A percentile compares a stretch with the other conserved stretches of the same genome.
Conservation (phyloP, 768 basidiomycete species). For the Collybia sp. region DNA sequence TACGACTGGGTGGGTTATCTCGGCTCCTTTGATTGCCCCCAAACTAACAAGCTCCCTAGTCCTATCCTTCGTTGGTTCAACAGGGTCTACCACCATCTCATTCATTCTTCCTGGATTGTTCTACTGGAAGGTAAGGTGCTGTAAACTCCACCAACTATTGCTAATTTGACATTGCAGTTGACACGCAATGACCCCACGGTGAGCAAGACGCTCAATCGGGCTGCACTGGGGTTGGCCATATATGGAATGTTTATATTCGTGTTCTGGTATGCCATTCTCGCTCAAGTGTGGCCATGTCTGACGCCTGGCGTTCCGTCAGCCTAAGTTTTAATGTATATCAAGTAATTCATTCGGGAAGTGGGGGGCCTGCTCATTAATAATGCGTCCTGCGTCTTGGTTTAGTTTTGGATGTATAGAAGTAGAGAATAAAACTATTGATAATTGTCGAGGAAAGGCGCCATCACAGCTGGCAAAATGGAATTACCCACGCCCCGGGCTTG, state of each 20-base stretch:
- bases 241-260: slow-evolving; percentile 81
- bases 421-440: background rate
- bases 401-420: background rate
- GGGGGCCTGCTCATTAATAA: slow-evolving; percentile 15
- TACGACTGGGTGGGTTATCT: slow-evolving; percentile 61
- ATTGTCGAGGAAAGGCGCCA: background rate
- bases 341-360: slow-evolving; percentile 33
- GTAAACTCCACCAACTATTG: slow-evolving; percentile 1
- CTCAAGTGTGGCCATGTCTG: slow-evolving; percentile 6
- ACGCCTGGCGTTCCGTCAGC: slow-evolving; percentile 29
- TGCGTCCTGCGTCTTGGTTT: background rate
- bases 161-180: slow-evolving; percentile 36
- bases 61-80: slow-evolving; percentile 93
- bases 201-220: slow-evolving; percentile 46
- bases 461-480: slow-evolving; percentile 2
- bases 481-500: slow-evolving; percentile 32
- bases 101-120: slow-evolving; percentile 94
- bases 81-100: slow-evolving; percentile 94
- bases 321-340: slow-evolving; percentile 78
- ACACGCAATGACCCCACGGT: slow-evolving; percentile 60
- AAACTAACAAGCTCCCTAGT: slow-evolving; percentile 39
- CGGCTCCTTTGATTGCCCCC: background rate
- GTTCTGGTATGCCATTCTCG: slow-evolving; percentile 68
- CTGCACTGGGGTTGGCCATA: slow-evolving; percentile 57
- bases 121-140: slow-evolving; percentile 76